These are phyloP conservation scores for Henckelia pumila DNA, from an alignment of 257 asterid species.

Conservation along the genomic window DNA sequence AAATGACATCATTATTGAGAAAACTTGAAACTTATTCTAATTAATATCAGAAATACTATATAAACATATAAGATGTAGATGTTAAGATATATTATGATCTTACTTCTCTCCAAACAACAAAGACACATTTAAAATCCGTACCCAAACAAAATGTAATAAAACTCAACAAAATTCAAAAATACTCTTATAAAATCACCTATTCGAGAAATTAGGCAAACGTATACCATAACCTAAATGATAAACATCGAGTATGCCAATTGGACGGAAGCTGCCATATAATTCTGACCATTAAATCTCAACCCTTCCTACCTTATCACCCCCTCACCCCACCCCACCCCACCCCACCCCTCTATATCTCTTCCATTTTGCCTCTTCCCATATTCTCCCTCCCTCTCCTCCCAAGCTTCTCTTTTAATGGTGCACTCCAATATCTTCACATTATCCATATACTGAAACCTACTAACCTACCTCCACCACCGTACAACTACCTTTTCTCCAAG, in stretches of 20 bases:
- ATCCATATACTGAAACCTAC: slow-evolving; percentile 29
- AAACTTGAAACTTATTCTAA: no score
- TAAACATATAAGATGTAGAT: no score
- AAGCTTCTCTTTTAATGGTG: slow-evolving; percentile 22
- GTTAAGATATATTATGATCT: no score
- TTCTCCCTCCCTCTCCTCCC: slow-evolving; percentile 19
- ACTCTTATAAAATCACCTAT: not conserved
- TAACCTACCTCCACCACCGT: slow-evolving; percentile 5
- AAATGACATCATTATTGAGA: no score
- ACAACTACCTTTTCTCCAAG: slow-evolving; percentile 21
- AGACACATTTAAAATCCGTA: no score
- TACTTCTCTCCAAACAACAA: no score
- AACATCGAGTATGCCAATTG: slow-evolving; percentile 21
- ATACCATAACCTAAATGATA: not conserved
- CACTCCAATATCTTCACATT: slow-evolving; percentile 25
- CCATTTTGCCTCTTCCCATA: slow-evolving; percentile 13
- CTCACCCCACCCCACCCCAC: slow-evolving; percentile 14
- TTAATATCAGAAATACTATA: no score
- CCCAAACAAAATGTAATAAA: no score
- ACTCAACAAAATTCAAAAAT: not conserved
- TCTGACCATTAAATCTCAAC: slow-evolving; percentile 88
- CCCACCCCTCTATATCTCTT: slow-evolving; percentile 23
- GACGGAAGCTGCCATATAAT: slow-evolving; percentile 53
- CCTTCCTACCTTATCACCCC: slow-evolving; percentile 93
- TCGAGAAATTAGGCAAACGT: not conserved